Percentiles rank a stretch among this genome's conserved stretches.
phyloP scores from a whole-genome alignment of 2,329 filamentous ascomycete species.

The Daldinia eschscholtzii region DNA sequence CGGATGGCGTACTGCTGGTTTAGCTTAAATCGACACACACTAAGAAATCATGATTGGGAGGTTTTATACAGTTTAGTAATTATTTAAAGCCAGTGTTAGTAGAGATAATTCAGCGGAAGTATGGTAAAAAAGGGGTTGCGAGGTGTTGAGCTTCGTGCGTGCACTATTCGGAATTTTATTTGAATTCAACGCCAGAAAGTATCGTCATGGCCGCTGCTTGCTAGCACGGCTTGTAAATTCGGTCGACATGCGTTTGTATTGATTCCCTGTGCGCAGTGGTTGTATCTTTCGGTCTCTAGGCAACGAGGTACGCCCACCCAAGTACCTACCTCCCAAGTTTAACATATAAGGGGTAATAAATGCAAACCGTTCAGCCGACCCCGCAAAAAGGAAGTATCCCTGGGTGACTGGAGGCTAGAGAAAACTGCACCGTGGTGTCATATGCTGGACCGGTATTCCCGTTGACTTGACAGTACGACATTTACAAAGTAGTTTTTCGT shows the following conservation, averaged over 20 bases:
- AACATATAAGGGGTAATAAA: constrained; percentile 16
- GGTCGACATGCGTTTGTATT: too few species aligned
- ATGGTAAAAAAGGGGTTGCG: not conserved
- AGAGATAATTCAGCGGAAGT: not conserved
- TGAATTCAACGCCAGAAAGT: not conserved
- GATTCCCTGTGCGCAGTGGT: not conserved
- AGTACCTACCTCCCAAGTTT: not conserved
- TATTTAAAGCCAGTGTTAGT: too few species aligned
- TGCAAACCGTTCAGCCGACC: constrained; percentile 7
- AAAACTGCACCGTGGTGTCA: constrained; percentile 13
- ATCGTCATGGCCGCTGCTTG: not conserved
- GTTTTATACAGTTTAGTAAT: too few species aligned
- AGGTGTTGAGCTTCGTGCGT: not conserved
- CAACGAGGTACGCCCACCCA: not conserved
- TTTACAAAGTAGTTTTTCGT: constrained; percentile 17
- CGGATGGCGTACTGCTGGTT: too few species aligned
- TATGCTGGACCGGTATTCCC: constrained; percentile 21
- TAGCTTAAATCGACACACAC: too few species aligned
- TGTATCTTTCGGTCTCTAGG: not conserved
- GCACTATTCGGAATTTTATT: not conserved
- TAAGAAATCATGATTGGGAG: too few species aligned
- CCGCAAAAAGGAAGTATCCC: constrained; percentile 17
- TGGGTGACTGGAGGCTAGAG: constrained; percentile 30
- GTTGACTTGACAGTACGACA: constrained; percentile 13
- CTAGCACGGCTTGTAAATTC: not conserved